A percentile compares a stretch with the other conserved stretches of the same genome.
These are phyloP conservation scores for Corchorus olitorius DNA, from an alignment of 345 rosid genomes.

Conservation along the genomic window DNA sequence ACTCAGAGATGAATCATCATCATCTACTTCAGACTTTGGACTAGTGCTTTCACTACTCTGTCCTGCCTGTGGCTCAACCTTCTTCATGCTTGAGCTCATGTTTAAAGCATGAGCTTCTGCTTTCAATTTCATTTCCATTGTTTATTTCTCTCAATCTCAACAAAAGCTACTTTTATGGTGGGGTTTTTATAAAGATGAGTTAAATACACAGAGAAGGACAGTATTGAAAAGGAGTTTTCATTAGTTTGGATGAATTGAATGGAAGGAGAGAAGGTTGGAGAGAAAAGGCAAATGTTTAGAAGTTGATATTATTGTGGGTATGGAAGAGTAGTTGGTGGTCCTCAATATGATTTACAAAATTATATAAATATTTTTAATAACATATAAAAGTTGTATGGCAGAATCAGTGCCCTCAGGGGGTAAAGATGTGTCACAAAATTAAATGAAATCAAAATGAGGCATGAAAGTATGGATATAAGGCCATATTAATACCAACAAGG, in stretches of 20 bases:
- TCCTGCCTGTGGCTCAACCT: background rate
- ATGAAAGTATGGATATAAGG: background rate
- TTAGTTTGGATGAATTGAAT: background rate
- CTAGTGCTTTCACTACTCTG: background rate
- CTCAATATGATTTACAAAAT: background rate
- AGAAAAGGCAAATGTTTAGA: background rate
- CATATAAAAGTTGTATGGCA: background rate
- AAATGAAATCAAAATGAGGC: background rate
- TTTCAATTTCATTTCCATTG: constrained; percentile 22
- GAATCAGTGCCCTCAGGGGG: background rate
- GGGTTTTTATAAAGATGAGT: background rate
- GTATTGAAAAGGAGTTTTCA: background rate
- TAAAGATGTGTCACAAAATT: no score
- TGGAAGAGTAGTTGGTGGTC: background rate
- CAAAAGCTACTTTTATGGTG: background rate
- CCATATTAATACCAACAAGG: no score
- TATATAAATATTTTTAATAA: background rate
- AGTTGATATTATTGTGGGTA: constrained; percentile 10
- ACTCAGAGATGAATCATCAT: constrained; percentile 40
- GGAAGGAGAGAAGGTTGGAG: background rate
- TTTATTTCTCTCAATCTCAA: background rate
- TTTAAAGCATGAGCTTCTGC: constrained; percentile 1
- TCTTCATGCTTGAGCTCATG: constrained; percentile 18
- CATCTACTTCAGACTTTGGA: constrained; percentile 33
- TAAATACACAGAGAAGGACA: background rate